These are phyloP conservation scores for Cordyceps javanica DNA, from an alignment of 2,329 filamentous ascomycete genomes.

Conservation along the genomic window DNA sequence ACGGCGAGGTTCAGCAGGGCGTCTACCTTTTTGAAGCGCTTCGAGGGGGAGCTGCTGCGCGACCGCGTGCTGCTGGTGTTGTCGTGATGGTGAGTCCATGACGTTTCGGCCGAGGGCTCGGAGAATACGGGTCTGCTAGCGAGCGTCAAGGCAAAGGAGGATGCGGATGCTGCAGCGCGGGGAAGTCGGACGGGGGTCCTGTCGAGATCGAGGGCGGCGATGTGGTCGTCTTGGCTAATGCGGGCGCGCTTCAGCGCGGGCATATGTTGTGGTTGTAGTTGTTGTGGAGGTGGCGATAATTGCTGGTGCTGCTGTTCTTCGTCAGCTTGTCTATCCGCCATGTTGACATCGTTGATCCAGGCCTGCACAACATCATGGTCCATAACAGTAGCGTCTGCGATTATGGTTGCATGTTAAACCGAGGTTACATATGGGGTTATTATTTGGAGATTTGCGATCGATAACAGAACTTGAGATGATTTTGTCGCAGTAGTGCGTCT, in stretches of 20 bases:
- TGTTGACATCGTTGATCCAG: not conserved
- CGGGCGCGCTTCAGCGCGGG: not conserved
- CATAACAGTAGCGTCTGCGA: too few species aligned
- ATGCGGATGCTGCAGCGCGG: not conserved
- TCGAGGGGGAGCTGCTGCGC: not conserved
- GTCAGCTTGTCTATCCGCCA: not conserved
- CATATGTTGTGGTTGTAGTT: too few species aligned
- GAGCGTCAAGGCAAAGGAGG: not conserved
- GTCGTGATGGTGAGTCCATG: not conserved
- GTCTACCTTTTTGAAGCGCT: not conserved
- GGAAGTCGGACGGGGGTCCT: not conserved
- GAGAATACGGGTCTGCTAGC: not conserved
- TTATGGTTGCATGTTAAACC: not conserved
- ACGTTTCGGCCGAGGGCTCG: not conserved
- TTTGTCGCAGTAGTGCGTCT: not conserved
- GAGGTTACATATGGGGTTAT: not conserved
- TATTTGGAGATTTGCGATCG: not conserved
- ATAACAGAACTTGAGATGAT: not conserved
- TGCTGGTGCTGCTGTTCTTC: too few species aligned
- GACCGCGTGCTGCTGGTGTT: too few species aligned
- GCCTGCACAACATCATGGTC: not conserved
- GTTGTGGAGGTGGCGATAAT: too few species aligned
- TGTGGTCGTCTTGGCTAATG: not conserved
- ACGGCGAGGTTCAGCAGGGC: not conserved
- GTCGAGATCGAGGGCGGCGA: not conserved